A percentile compares a stretch with the other conserved stretches of the same genome.
These are phyloP conservation scores for Lanmaoa pseudosensibilis DNA, from an alignment of 768 basidiomycete species.

Conservation along the genomic window DNA sequence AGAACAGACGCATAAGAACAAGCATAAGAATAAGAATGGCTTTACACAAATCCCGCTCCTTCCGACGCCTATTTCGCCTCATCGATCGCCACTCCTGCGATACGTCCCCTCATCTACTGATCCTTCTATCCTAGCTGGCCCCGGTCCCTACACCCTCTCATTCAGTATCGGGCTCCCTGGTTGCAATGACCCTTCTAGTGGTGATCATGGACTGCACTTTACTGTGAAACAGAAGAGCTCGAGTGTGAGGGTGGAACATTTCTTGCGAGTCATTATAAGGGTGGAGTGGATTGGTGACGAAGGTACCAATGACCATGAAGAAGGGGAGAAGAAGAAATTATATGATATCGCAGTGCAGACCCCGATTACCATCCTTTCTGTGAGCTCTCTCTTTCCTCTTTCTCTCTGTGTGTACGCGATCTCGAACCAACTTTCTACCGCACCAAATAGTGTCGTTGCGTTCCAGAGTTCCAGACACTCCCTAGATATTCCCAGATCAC, in stretches of 20 bases:
- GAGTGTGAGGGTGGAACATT: constrained; percentile 72
- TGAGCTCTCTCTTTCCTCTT: constrained; percentile 39
- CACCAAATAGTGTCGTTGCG: constrained; percentile 68
- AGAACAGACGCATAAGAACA: constrained; percentile 12
- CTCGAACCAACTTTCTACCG: not conserved
- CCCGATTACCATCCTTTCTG: constrained; percentile 85
- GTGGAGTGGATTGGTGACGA: constrained; percentile 76
- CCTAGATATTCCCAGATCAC: constrained; percentile 64
- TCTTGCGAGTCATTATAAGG: constrained; percentile 77
- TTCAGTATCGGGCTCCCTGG: constrained; percentile 18
- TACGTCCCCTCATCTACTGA: constrained; percentile 16
- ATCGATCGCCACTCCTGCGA: constrained; percentile 29
- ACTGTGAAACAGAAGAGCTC: constrained; percentile 69
- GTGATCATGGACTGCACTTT: constrained; percentile 54
- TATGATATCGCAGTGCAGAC: constrained; percentile 89
- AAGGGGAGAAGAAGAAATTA: constrained; percentile 70
- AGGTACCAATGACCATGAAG: constrained; percentile 52
- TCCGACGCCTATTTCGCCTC: constrained; percentile 31
- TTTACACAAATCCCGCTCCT: constrained; percentile 21
- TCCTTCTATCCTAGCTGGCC: constrained; percentile 24
- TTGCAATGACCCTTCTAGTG: constrained; percentile 4
- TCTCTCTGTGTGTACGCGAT: not conserved
- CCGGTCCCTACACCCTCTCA: constrained; percentile 28
- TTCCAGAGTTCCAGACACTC: constrained; percentile 74
- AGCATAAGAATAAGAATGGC: constrained; percentile 7